Evolutionary conservation across 208 protist species (phyloP), one percentile per base, ranked within the genome.

Genomic region (Sergeia podlipaevii): DNA sequence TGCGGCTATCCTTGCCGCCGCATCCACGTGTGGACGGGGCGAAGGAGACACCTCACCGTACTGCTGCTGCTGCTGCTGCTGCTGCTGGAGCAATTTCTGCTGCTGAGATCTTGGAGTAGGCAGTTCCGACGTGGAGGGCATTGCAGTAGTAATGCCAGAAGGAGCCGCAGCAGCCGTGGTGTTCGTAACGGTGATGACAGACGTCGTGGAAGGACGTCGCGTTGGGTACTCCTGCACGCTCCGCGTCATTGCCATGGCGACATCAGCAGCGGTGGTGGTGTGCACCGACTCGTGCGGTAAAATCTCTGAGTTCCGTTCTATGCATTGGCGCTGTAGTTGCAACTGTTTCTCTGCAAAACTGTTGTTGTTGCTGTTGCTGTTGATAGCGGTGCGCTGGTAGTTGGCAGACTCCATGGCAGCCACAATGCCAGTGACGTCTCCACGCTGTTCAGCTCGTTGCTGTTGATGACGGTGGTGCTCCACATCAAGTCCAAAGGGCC

Each of bases 401-500:
- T 23, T 10, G 13, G 55, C 55, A 17, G 55, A 27, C 27, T 44
- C 17, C 4, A 32, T 32, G 47, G 7, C 48, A 1, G 29, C 21
- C 26, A 41, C 37, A 11, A 55, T 6, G 17, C 30, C 49, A 18
- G 15, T 24, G 29, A 38, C 17, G 30, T 32, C n/a, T n/a, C n/a
- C n/a, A n/a, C n/a, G n/a, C n/a, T n/a, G n/a, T n/a, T n/a, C n/a
- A n/a, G n/a, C n/a, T n/a, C n/a, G n/a, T n/a, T n/a, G n/a, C n/a
- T n/a, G n/a, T n/a, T n/a, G 11, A 7, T 42, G 26, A 6, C 3
- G 28, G 15, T 20, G n/a, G 6, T 24, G 20, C 1, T 42, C 37
- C n/a, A 62, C 42, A n/a, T 54, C 53, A 7, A 77, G 56, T 13
- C 54, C 68, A 17, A 87, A 85, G 8, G 85, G 75, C 0, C 52